Evolutionary conservation across 1,284 basidiomycete genomes (phyloP).

Genomic region (Lignosus rhinocerotis): DNA sequence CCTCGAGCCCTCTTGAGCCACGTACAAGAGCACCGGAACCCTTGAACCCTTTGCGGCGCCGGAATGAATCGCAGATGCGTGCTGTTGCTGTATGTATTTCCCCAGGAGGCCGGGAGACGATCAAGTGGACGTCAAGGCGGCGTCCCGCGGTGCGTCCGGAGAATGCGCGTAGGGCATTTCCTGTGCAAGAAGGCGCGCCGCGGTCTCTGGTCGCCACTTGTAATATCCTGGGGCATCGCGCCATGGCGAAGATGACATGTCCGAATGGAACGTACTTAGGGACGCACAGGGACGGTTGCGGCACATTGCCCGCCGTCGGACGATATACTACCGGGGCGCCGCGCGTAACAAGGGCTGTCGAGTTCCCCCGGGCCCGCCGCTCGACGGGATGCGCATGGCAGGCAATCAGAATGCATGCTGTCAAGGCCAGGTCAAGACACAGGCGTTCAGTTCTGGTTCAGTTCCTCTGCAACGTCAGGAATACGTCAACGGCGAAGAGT

Average conservation of each 20-base stretch:
- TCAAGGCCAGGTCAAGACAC: constrained; percentile 1
- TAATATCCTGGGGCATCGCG: not conserved
- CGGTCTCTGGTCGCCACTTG: not conserved
- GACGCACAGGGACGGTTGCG: constrained; percentile 1
- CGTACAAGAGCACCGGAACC: not conserved
- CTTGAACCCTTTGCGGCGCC: not conserved
- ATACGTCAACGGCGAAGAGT: constrained; percentile 23
- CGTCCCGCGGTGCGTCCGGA: constrained; percentile 9
- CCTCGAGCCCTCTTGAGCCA: not conserved
- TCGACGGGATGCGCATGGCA: constrained; percentile 5
- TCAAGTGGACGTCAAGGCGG: not conserved
- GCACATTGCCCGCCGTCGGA: constrained; percentile 8
- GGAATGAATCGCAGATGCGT: not conserved
- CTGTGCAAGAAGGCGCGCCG: constrained; percentile 2
- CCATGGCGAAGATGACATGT: not conserved
- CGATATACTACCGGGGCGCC: not conserved
- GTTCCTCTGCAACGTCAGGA: constrained; percentile 24
- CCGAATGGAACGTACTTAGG: constrained; percentile 3
- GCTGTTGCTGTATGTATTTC: not conserved
- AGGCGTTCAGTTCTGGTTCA: constrained; percentile 11
- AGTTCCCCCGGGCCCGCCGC: constrained; percentile 9
- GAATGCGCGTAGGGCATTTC: constrained; percentile 1
- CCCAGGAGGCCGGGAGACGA: not conserved
- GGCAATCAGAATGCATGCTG: constrained; percentile 24
- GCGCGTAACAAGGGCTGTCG: not conserved